Evolutionary conservation across 75 land plant species (phyloP).

Genomic region (Pseudotsuga menziesii): DNA sequence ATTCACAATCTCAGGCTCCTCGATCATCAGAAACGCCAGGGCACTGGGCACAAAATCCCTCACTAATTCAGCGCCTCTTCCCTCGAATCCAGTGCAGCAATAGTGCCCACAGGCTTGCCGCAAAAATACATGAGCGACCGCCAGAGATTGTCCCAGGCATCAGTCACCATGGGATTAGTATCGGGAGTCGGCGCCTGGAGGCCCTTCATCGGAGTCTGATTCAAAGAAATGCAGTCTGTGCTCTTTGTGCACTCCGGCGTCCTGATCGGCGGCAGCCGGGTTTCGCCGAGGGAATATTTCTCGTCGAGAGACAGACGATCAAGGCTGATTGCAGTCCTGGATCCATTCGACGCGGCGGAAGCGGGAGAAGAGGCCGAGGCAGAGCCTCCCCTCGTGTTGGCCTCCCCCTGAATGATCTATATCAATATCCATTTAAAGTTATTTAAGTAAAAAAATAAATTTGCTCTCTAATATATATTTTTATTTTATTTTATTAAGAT

Average conservation of each 20-base stretch:
- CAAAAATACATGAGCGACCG: conserved; percentile 51
- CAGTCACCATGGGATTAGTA: conserved; percentile 33
- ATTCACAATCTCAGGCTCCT: conserved; percentile 60
- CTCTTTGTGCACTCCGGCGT: neutral
- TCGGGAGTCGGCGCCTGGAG: neutral
- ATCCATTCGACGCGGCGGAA: neutral
- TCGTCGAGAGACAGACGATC: neutral
- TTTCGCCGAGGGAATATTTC: neutral
- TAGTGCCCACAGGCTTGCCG: conserved; percentile 62
- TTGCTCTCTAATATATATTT: no score
- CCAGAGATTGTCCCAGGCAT: conserved; percentile 66
- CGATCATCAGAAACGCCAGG: conserved; percentile 60
- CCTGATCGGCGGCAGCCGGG: neutral
- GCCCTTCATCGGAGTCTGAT: neutral
- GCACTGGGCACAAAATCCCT: conserved; percentile 69
- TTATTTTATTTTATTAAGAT: no score
- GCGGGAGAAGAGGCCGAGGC: neutral
- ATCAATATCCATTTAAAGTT: no score
- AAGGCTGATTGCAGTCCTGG: neutral
- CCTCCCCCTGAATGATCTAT: no score
- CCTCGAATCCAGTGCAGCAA: conserved; percentile 50
- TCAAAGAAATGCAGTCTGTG: neutral
- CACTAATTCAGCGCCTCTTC: conserved; percentile 74
- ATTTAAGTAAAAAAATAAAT: no score
- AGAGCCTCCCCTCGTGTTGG: no score